Conservation (phyloP, 129 eudicot genomes). For the Centella asiatica region DNA sequence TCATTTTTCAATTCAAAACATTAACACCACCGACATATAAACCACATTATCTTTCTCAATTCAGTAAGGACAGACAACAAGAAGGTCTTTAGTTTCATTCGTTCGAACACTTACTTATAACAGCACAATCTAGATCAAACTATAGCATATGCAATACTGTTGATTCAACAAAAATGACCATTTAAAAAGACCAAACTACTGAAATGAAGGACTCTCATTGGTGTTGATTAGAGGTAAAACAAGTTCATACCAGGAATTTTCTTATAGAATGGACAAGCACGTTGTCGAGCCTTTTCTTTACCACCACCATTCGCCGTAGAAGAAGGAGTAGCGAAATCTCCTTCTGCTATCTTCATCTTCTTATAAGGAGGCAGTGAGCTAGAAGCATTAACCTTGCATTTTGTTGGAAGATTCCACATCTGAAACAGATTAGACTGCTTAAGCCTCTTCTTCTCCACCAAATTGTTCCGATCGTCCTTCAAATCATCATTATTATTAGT, state of each 20-base stretch:
- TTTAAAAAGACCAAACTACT: background rate
- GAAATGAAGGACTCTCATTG: background rate
- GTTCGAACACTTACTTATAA: no score
- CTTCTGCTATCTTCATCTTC: background rate
- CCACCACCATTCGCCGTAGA: background rate
- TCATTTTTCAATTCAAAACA: background rate
- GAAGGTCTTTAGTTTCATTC: background rate
- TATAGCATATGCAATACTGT: no score
- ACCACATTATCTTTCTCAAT: no score
- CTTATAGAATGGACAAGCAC: conserved; percentile 38
- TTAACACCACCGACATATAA: background rate
- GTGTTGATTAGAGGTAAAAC: no score
- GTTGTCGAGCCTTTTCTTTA: background rate
- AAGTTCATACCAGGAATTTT: conserved; percentile 25
- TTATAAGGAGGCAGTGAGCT: background rate
- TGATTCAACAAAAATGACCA: background rate
- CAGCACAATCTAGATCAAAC: background rate
- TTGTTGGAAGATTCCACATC: conserved; percentile 21
- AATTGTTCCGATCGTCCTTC: background rate
- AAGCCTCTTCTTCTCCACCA: conserved; percentile 15
- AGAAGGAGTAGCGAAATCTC: background rate
- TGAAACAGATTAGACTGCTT: conserved; percentile 24
- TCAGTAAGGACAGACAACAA: no score
- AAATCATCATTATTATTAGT: background rate
- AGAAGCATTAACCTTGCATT: background rate